phyloP scores from a whole-genome alignment of 2,329 filamentous ascomycete genomes.

The Nothomitra cinnamomea region DNA sequence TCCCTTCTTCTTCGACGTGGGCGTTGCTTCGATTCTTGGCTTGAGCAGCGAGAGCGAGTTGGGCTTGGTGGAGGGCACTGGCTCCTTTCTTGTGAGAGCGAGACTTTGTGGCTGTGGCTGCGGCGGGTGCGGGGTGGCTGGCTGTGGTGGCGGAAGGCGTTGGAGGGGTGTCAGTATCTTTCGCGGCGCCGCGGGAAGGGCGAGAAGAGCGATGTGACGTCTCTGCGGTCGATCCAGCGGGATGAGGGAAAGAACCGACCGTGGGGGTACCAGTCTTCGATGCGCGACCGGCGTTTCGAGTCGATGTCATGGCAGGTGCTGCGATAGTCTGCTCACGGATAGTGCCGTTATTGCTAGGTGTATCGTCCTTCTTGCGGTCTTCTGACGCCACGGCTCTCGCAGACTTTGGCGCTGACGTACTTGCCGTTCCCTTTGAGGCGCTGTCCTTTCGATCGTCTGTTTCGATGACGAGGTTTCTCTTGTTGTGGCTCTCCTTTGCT shows the following conservation, averaged over 20 bases:
- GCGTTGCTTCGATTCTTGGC: background rate
- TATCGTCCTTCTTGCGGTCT: conserved; percentile 21
- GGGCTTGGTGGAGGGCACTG: conserved; percentile 14
- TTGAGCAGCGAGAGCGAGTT: background rate
- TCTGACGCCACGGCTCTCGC: conserved; percentile 9
- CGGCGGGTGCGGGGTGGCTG: conserved; percentile 8
- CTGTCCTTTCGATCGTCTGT: conserved; percentile 4
- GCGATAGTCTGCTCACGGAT: background rate
- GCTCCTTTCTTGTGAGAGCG: conserved; percentile 12
- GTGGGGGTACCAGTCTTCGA: conserved; percentile 33
- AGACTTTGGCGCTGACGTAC: conserved; percentile 12
- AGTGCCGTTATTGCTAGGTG: conserved; percentile 8
- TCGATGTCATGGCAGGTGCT: conserved; percentile 15
- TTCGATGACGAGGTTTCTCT: conserved; percentile 5
- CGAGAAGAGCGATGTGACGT: too few species aligned
- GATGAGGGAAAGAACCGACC: conserved; percentile 22
- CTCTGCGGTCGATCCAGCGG: conserved; percentile 17
- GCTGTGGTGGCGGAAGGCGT: conserved; percentile 8
- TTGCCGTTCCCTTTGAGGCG: conserved; percentile 1
- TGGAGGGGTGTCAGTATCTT: too few species aligned
- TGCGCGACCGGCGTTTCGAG: conserved; percentile 22
- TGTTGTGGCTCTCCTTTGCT: conserved; percentile 6
- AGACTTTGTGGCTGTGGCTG: conserved; percentile 4
- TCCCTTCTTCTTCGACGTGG: conserved; percentile 26
- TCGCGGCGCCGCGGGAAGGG: too few species aligned